Conservation (phyloP, 768 basidiomycete species). For the Mycena rosella region DNA sequence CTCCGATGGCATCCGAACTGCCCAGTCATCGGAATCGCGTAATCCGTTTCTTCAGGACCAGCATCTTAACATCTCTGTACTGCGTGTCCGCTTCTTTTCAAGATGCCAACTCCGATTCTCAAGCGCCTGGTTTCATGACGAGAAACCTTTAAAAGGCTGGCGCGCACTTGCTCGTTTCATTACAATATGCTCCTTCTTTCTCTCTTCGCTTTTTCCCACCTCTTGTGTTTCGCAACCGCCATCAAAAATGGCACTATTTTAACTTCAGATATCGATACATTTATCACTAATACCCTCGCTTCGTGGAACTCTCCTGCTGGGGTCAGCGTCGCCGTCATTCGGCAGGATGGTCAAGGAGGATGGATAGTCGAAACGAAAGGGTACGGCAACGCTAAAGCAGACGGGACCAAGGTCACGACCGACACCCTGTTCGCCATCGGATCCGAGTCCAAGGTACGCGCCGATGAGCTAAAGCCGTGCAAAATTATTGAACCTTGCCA, state of each 20-base stretch:
- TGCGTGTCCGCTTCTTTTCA: not conserved
- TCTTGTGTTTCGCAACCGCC: slow-evolving; percentile 20
- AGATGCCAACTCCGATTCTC: too few relatives aligned
- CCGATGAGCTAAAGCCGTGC: not conserved
- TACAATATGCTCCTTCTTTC: slow-evolving; percentile 28
- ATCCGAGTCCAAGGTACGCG: slow-evolving; percentile 41
- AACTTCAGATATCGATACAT: slow-evolving; percentile 37
- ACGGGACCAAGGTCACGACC: slow-evolving; percentile 35
- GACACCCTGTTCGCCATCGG: slow-evolving; percentile 39
- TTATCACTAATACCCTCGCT: slow-evolving; percentile 28
- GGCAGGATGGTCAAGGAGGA: slow-evolving; percentile 29
- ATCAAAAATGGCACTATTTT: slow-evolving; percentile 26
- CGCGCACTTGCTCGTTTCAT: not conserved
- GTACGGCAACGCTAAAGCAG: slow-evolving; percentile 37
- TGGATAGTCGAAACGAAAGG: slow-evolving; percentile 41
- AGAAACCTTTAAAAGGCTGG: slow-evolving; percentile 1
- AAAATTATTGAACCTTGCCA: slow-evolving; percentile 19
- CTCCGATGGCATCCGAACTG: not conserved
- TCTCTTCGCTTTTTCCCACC: slow-evolving; percentile 14
- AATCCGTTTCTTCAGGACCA: slow-evolving; percentile 13
- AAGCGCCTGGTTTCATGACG: not conserved
- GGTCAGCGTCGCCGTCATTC: slow-evolving; percentile 36
- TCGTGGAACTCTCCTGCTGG: slow-evolving; percentile 40
- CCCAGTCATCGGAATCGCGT: not conserved
- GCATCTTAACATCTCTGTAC: slow-evolving; percentile 22